phyloP scores from a whole-genome alignment of 2,329 filamentous ascomycete genomes.

The Colletotrichum zoysiae region DNA sequence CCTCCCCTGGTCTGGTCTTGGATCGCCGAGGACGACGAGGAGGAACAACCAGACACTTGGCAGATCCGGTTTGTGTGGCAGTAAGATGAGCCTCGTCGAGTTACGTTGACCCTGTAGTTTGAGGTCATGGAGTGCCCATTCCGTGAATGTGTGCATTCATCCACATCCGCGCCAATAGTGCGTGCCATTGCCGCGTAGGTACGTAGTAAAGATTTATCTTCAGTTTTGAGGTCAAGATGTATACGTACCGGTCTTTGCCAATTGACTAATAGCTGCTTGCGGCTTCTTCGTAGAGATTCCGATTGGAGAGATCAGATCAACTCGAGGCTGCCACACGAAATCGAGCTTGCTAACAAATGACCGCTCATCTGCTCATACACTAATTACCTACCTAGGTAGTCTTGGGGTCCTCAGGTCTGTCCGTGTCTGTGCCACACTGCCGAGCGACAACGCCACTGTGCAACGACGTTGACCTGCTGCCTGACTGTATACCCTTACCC shows the following conservation, averaged over 20 bases:
- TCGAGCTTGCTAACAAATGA: slow-evolving; percentile 20
- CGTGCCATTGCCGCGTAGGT: too few species aligned
- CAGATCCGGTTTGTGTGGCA: not conserved
- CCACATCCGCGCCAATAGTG: not conserved
- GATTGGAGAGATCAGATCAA: not conserved
- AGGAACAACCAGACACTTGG: slow-evolving; percentile 20
- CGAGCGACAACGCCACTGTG: slow-evolving; percentile 30
- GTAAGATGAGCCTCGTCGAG: not conserved
- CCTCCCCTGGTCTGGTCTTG: slow-evolving; percentile 22
- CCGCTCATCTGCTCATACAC: slow-evolving; percentile 1
- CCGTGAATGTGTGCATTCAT: not conserved
- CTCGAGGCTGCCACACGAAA: slow-evolving; percentile 31
- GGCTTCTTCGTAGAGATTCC: not conserved
- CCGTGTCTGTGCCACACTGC: slow-evolving; percentile 21
- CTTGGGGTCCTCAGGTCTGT: slow-evolving; percentile 16
- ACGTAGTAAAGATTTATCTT: not conserved
- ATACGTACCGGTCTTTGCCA: not conserved
- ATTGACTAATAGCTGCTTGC: not conserved
- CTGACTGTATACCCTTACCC: slow-evolving; percentile 8
- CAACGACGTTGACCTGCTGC: slow-evolving; percentile 16
- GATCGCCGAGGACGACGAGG: slow-evolving; percentile 6
- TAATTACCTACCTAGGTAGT: not conserved
- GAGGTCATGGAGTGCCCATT: not conserved
- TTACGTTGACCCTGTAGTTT: not conserved
- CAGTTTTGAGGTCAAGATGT: not conserved